These are phyloP conservation scores for Hypomyces rosellus DNA, from an alignment of 2,329 filamentous ascomycete species.

Conservation along the genomic window DNA sequence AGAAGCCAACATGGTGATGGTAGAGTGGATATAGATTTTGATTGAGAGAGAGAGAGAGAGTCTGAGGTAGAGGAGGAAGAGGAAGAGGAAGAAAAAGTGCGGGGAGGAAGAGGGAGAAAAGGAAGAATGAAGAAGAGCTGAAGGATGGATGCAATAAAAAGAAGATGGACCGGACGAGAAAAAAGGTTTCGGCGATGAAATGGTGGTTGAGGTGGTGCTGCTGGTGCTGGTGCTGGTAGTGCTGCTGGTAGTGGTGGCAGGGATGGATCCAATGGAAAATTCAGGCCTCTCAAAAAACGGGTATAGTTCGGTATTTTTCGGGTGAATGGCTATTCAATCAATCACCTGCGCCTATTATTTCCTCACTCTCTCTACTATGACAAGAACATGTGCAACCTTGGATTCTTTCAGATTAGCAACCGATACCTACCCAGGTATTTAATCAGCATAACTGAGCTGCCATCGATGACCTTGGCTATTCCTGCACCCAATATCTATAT, in stretches of 20 bases:
- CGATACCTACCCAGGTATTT: too few species aligned
- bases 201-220: slow-evolving; percentile 2
- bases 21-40: not conserved
- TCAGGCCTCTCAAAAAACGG: slow-evolving; percentile 10
- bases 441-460: not conserved
- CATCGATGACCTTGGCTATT: not conserved
- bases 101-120: slow-evolving; percentile 4
- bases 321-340: not conserved
- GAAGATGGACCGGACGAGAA: slow-evolving; percentile 11
- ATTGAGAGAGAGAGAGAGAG: slow-evolving; percentile 15
- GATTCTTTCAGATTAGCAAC: too few species aligned
- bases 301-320: slow-evolving; percentile 17
- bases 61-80: not conserved
- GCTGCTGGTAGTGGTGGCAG: slow-evolving; percentile 10
- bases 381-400: too few species aligned
- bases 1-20: slow-evolving; percentile 63
- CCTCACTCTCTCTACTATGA: not conserved
- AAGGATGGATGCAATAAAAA: not conserved
- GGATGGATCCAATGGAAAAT: slow-evolving; percentile 17
- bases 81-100: not conserved
- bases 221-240: not conserved
- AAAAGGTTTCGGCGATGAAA: slow-evolving; percentile 3
- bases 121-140: slow-evolving; percentile 8
- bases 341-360: not conserved
- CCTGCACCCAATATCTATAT: too few species aligned